Evolutionary conservation across 345 rosid genomes (phyloP).

Genomic region (Eutrema heterophyllum): DNA sequence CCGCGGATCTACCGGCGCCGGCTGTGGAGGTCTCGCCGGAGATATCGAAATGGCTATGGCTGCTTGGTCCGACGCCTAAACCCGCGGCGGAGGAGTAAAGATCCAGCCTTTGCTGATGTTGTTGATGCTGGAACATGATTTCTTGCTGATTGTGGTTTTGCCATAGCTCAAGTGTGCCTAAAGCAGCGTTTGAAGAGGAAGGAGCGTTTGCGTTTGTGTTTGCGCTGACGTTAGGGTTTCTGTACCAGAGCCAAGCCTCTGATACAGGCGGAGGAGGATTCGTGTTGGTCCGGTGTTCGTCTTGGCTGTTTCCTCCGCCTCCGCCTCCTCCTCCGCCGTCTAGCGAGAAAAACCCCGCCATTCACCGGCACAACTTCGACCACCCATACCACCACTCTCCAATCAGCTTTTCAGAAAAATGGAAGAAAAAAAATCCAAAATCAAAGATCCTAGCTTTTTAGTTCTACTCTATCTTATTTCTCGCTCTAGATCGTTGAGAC

Average conservation of each 20-base stretch:
- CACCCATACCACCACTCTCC: constrained; percentile 21
- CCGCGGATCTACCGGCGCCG: constrained; percentile 26
- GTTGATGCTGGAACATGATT: constrained; percentile 34
- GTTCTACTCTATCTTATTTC: background rate
- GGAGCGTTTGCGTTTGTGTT: constrained; percentile 25
- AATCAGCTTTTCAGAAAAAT: background rate
- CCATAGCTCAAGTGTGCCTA: constrained; percentile 80
- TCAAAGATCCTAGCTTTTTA: background rate
- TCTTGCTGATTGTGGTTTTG: constrained; percentile 53
- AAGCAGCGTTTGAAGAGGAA: constrained; percentile 30
- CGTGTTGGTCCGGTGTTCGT: constrained; percentile 28
- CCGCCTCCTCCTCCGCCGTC: constrained; percentile 38
- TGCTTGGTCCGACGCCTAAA: constrained; percentile 70
- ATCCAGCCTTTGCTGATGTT: constrained; percentile 49
- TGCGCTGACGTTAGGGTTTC: constrained; percentile 49
- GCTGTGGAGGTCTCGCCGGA: constrained; percentile 42
- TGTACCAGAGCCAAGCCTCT: constrained; percentile 49
- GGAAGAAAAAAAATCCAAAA: background rate
- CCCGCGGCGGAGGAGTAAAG: constrained; percentile 56
- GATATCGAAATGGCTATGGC: constrained; percentile 31
- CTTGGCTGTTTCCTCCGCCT: constrained; percentile 33
- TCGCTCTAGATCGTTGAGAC: constrained; percentile 11
- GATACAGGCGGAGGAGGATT: constrained; percentile 39
- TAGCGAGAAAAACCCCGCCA: constrained; percentile 59
- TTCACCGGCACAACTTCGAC: constrained; percentile 5